A percentile compares a stretch with the other conserved stretches of the same genome.
phyloP scores from a whole-genome alignment of 2,329 filamentous ascomycete species.

The Chaetomium olivaceum region DNA sequence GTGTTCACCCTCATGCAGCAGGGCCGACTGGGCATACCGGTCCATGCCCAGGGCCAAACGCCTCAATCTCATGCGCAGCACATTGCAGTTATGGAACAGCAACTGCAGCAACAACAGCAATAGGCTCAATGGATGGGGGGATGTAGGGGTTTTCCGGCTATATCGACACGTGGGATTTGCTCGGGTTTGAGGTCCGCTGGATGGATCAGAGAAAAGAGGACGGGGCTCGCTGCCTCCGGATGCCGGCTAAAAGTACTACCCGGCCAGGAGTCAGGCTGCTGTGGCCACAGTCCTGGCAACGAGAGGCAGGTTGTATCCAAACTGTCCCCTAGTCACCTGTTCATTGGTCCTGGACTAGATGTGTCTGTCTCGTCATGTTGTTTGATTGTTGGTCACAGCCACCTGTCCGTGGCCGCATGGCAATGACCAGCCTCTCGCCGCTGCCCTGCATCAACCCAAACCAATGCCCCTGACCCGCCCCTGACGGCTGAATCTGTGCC shows the following conservation, averaged over 20 bases:
- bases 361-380: not conserved
- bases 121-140: slow-evolving; percentile 12
- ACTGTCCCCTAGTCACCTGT: not conserved
- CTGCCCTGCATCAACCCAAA: not conserved
- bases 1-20: slow-evolving; percentile 35
- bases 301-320: not conserved
- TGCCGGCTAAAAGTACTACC: too few relatives aligned
- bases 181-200: not conserved
- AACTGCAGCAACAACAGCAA: slow-evolving; percentile 6
- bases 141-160: slow-evolving; percentile 8
- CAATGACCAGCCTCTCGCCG: not conserved
- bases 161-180: not conserved
- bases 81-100: not conserved
- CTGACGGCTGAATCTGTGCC: not conserved
- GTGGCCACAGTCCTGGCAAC: not conserved
- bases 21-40: not conserved
- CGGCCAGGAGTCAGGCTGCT: not conserved
- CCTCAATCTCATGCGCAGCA: not conserved
- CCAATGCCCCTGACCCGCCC: not conserved
- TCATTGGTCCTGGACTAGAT: not conserved
- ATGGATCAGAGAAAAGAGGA: too few relatives aligned
- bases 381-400: not conserved
- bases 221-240: too few relatives aligned
- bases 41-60: not conserved
- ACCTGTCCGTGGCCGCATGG: not conserved